Base-by-base conservation (phyloP, 805 yeast genomes). In the Starmera pachycereana region DNA sequence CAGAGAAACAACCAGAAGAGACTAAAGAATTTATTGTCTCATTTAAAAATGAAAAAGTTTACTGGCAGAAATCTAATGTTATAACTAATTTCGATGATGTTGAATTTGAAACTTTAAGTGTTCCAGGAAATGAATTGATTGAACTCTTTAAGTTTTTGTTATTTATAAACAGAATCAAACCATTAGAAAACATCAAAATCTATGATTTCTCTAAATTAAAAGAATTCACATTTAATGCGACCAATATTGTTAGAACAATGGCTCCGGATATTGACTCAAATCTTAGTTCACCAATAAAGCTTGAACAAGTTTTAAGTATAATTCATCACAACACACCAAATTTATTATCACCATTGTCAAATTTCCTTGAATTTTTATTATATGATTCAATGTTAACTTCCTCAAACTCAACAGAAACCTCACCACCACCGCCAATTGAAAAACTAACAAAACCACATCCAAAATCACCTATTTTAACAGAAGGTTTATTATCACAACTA, bases 131-230 rank as follows among this genome's bases (percentile, higher is more conserved):
- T 0, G 66, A 64, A 6, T 42, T 81, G 29, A 57, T 63, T 4
- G 61, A 62, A 6, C 36, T 81, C 3, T 38, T 81, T 10, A 62
- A 80, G 0, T 70, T 81, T 43, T 43, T 72, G 16, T 59, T 82
- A 29, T 45, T 72, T 1, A 49, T 76, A 3, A 57, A 67, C 1
- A 63, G 73, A 9, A 47, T 67, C 46, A 56, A 57, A 53, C 63
- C 54, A 38, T 52, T 42, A 36, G 56, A 63, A 60, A 50, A 56
- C 33, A 43, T 46, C 2, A 44, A 48, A 2, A 52, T 49, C 36
- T 55, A 62, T 33, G 39, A 45, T 3, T 46, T 45, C 3, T 33
- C 45, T 0, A 50, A 61, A 6, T 72, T 79, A 74, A 42, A 53
- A 1, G 49, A 53, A 3, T 79, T 69, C 56, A 68, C 69, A 44